phyloP scores from a whole-genome alignment of 2,329 filamentous ascomycete genomes.

The Beauveria pseudobassiana region DNA sequence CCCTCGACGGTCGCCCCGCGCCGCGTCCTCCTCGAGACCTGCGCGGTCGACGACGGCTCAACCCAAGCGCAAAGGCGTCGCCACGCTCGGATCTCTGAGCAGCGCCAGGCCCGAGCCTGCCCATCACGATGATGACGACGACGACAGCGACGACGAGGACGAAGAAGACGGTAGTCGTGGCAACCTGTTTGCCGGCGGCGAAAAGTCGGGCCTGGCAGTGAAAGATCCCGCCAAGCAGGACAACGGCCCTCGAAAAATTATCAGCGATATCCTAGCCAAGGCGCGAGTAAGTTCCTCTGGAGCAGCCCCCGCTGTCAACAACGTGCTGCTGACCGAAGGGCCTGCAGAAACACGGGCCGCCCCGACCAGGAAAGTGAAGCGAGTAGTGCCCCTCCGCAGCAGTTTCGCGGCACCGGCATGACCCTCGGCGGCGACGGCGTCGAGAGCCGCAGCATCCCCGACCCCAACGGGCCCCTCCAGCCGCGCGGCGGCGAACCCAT shows the following conservation, averaged over 20 bases:
- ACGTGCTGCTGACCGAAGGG: no score
- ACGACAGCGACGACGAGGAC: constrained; percentile 46
- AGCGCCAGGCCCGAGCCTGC: constrained; percentile 29
- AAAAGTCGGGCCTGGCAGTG: constrained; percentile 69
- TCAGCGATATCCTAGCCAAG: constrained; percentile 57
- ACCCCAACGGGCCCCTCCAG: constrained; percentile 37
- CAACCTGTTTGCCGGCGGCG: constrained; percentile 76
- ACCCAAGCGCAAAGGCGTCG: constrained; percentile 52
- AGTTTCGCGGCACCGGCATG: constrained; percentile 64
- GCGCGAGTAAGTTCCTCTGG: constrained; percentile 44
- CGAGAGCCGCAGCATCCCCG: constrained; percentile 60
- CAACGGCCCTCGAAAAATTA: constrained; percentile 45
- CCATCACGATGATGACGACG: constrained; percentile 47
- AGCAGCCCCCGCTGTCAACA: no score
- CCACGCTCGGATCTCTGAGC: constrained; percentile 51
- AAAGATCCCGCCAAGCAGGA: constrained; percentile 49
- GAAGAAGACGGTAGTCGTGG: constrained; percentile 52
- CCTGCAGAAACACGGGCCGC: constrained; percentile 50
- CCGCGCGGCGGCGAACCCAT: constrained; percentile 39
- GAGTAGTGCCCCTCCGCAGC: constrained; percentile 40
- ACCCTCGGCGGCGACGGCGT: constrained; percentile 73
- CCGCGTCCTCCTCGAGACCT: constrained; percentile 25
- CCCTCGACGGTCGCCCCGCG: constrained; percentile 55
- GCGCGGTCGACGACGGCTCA: constrained; percentile 31
- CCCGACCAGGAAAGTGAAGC: constrained; percentile 43